phyloP scores from a whole-genome alignment of 2,329 filamentous ascomycete species.

The Colletotrichum endophyticum region DNA sequence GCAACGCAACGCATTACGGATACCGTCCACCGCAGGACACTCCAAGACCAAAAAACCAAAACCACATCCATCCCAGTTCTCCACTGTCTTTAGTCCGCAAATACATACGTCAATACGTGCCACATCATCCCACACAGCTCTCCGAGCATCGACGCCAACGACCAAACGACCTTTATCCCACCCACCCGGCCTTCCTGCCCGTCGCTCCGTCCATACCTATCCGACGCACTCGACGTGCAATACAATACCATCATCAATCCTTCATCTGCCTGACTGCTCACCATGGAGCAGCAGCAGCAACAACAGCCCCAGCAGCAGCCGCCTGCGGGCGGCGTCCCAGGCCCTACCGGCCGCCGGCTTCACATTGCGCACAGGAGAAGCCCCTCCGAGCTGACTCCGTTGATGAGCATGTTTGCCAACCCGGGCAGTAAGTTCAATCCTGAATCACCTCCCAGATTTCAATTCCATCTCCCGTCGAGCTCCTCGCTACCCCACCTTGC shows the following conservation, averaged over 20 bases:
- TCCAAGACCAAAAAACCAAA: conserved; percentile 13
- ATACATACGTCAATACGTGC: conserved; percentile 22
- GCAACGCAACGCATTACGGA: neutral
- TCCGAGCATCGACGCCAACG: conserved; percentile 2
- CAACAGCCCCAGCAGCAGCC: conserved; percentile 48
- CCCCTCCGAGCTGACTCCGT: conserved; percentile 93
- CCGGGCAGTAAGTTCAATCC: conserved; percentile 63
- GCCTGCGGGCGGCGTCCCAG: conserved; percentile 64
- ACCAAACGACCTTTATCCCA: conserved; percentile 20
- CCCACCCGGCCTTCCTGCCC: conserved; percentile 1
- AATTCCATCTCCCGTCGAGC: neutral
- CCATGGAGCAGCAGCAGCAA: conserved; percentile 60
- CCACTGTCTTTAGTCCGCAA: conserved; percentile 23
- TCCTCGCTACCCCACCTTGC: neutral
- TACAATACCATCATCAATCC: conserved; percentile 24
- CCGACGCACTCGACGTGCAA: conserved; percentile 49
- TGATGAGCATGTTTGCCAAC: conserved; percentile 89
- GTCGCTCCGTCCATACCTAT: neutral
- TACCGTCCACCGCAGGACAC: neutral
- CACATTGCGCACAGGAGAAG: conserved; percentile 97
- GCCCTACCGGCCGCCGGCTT: conserved; percentile 85
- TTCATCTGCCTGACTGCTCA: conserved; percentile 42
- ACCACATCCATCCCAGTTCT: conserved; percentile 22
- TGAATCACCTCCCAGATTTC: conserved; percentile 2
- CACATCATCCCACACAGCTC: conserved; percentile 20